Conservation (phyloP, 1,284 basidiomycete species). For the Microstroma glucosiphilum region DNA sequence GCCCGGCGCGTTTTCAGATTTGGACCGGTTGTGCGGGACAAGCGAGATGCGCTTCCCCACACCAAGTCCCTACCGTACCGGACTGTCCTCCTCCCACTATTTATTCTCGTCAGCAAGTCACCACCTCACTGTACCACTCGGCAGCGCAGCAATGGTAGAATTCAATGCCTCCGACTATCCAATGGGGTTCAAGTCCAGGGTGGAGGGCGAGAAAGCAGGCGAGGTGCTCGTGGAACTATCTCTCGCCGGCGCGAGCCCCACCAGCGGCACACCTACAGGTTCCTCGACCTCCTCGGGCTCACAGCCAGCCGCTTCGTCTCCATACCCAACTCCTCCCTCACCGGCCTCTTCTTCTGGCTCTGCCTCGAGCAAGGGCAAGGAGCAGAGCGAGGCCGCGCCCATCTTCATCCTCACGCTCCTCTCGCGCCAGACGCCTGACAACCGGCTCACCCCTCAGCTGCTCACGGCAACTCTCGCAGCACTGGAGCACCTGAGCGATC, state of each 20-base stretch:
- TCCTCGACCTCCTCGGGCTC: no score
- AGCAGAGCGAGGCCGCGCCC: slow-evolving; percentile 1
- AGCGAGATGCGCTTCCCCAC: no score
- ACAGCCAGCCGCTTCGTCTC: background rate
- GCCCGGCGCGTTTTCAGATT: no score
- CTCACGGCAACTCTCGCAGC: slow-evolving; percentile 65
- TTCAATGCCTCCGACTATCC: background rate
- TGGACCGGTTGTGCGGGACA: no score
- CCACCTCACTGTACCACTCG: background rate
- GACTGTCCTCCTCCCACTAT: background rate
- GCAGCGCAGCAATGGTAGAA: no score
- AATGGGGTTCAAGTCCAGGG: background rate
- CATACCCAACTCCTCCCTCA: background rate
- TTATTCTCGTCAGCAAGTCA: background rate
- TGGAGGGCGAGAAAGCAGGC: background rate
- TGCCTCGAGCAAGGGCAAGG: no score
- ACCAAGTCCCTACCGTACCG: background rate
- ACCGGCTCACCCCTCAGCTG: slow-evolving; percentile 62
- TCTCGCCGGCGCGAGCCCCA: no score
- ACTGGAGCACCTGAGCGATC: slow-evolving; percentile 67
- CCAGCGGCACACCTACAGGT: no score
- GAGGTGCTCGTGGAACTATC: no score
- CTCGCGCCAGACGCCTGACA: slow-evolving; percentile 57
- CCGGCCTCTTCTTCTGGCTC: no score
- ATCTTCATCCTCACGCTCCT: slow-evolving; percentile 37